A percentile compares a stretch with the other conserved stretches of the same genome.
These are phyloP conservation scores for Coniochaeta ligniaria DNA, from an alignment of 2,329 filamentous ascomycete genomes.

Conservation along the genomic window DNA sequence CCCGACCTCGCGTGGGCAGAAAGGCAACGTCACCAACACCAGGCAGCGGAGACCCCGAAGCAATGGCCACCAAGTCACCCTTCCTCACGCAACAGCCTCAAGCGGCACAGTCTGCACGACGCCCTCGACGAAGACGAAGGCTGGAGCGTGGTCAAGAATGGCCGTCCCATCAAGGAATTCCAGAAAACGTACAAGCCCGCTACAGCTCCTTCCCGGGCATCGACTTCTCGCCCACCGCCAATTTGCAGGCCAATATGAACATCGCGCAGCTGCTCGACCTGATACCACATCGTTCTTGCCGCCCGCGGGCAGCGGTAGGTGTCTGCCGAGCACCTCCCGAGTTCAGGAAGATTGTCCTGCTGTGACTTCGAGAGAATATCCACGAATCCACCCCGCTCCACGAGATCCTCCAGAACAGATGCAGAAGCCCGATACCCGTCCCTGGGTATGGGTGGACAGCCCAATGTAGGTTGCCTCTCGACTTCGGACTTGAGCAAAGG, in stretches of 20 bases:
- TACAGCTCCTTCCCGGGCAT: conserved; percentile 53
- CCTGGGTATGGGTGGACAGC: too few species aligned
- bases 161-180: conserved; percentile 47
- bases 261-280: conserved; percentile 56
- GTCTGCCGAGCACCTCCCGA: conserved; percentile 54
- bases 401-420: too few species aligned
- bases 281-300: conserved; percentile 59
- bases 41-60: too few species aligned
- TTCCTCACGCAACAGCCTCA: conserved; percentile 35
- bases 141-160: conserved; percentile 45
- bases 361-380: too few species aligned
- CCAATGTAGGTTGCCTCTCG: too few species aligned
- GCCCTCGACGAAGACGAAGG: conserved; percentile 27
- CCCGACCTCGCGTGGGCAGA: too few species aligned
- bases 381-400: too few species aligned
- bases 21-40: too few species aligned
- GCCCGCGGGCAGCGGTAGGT: conserved; percentile 59
- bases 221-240: conserved; percentile 47
- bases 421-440: too few species aligned
- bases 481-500: too few species aligned
- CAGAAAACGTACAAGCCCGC: conserved; percentile 52
- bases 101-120: conserved; percentile 42
- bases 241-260: conserved; percentile 55
- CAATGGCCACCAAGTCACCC: neutral
- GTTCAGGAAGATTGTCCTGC: conserved; percentile 74